phyloP scores from a whole-genome alignment of 306 rosid genomes.

The Vachellia collinsii region DNA sequence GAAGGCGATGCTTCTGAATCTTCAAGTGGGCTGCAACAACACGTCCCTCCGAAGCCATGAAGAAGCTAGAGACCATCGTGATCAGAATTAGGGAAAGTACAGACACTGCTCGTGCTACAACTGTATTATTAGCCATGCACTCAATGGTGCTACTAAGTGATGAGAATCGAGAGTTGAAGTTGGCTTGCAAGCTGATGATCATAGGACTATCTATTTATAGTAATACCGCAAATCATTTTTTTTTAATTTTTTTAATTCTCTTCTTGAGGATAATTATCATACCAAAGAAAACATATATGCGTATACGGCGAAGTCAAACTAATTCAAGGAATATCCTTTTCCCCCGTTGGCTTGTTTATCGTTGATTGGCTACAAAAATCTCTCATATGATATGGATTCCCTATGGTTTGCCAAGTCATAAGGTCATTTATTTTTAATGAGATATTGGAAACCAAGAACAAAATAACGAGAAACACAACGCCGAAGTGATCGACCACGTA shows the following conservation, averaged over 20 bases:
- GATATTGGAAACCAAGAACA: neutral
- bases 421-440: neutral
- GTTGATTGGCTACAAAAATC: neutral
- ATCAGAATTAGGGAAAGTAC: slow-evolving; percentile 31
- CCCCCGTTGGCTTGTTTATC: neutral
- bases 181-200: neutral
- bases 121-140: slow-evolving; percentile 37
- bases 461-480: too few relatives aligned
- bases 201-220: neutral
- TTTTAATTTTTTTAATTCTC: neutral
- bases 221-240: neutral
- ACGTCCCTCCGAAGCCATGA: slow-evolving; percentile 47
- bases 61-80: slow-evolving; percentile 24
- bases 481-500: neutral
- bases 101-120: neutral
- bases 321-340: neutral
- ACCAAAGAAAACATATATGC: neutral
- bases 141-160: neutral
- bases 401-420: neutral
- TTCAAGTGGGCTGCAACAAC: slow-evolving; percentile 31
- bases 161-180: neutral
- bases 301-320: neutral
- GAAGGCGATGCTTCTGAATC: slow-evolving; percentile 38
- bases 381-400: neutral
- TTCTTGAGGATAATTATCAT: neutral